phyloP scores from a whole-genome alignment of 2,329 filamentous ascomycete species.

The Phialophora verrucosa region DNA sequence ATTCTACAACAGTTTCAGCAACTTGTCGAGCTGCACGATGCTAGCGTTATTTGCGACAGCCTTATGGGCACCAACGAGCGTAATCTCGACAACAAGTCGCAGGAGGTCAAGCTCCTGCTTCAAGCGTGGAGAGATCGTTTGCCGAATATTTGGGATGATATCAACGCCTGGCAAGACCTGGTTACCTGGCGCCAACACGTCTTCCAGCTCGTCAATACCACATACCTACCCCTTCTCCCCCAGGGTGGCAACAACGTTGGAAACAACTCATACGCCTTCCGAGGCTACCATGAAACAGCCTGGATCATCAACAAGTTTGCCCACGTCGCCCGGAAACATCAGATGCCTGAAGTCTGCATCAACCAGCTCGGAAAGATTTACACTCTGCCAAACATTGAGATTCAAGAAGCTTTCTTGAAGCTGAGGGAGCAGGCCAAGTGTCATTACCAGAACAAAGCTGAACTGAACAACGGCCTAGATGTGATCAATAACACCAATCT shows the following conservation, averaged over 20 bases:
- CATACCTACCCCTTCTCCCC: conserved; percentile 84
- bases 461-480: conserved; percentile 89
- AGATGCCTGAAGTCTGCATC: conserved; percentile 95
- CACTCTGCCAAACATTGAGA: conserved; percentile 98
- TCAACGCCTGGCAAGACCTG: conserved; percentile 97
- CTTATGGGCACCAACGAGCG: conserved; percentile 79
- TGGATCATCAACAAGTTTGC: conserved; percentile 99
- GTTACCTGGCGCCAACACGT: conserved; percentile 99
- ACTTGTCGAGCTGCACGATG: conserved; percentile 94
- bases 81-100: conserved; percentile 92
- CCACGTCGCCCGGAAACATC: conserved; percentile 96
- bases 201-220: conserved; percentile 94
- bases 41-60: conserved; percentile 93
- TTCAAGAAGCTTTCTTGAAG: conserved; percentile 98
- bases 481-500: conserved; percentile 99
- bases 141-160: conserved; percentile 99
- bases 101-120: conserved; percentile 90
- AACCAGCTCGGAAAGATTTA: conserved; percentile 97
- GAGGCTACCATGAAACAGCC: conserved; percentile 96
- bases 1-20: conserved; percentile 98
- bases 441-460: conserved; percentile 93
- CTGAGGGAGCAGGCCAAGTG: conserved; percentile 98
- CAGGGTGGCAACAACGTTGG: conserved; percentile 75
- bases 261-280: conserved; percentile 92
- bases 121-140: conserved; percentile 94